A percentile compares a stretch with the other conserved stretches of the same genome.
Evolutionary conservation across 306 rosid genomes (phyloP).

Genomic region (Corylus avellana): DNA sequence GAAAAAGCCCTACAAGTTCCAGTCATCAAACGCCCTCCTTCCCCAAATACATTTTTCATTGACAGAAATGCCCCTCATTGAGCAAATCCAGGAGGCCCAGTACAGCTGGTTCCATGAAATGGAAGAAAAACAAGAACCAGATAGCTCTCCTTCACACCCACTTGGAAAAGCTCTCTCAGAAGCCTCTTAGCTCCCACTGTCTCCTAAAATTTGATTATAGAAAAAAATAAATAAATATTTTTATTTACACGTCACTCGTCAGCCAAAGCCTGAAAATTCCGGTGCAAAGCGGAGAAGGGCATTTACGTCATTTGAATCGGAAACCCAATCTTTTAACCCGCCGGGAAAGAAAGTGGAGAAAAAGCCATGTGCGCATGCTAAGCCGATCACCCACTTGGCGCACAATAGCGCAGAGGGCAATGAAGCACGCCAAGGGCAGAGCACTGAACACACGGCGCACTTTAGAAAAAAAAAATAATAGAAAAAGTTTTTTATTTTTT

Average conservation of each 20-base stretch:
- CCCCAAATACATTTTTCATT: conserved; percentile 14
- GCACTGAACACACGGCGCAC: conserved; percentile 21
- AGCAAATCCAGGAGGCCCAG: conserved; percentile 16
- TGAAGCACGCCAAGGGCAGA: not conserved
- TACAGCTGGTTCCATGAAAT: conserved; percentile 32
- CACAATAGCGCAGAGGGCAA: conserved; percentile 7
- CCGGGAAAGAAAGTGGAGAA: not conserved
- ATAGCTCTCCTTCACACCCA: not conserved
- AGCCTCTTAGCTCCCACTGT: conserved; percentile 16
- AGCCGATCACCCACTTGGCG: not conserved
- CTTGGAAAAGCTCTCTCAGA: conserved; percentile 3
- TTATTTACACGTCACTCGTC: conserved; percentile 11
- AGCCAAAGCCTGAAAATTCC: conserved; percentile 28
- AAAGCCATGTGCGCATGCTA: not conserved
- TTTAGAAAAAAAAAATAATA: conserved; percentile 24
- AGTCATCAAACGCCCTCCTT: not conserved
- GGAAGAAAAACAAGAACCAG: conserved; percentile 24
- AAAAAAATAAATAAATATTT: not conserved
- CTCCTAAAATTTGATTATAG: not conserved
- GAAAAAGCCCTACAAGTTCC: conserved; percentile 1
- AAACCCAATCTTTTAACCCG: not conserved
- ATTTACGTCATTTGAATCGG: conserved; percentile 41
- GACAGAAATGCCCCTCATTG: conserved; percentile 40
- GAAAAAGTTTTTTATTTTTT: not conserved
- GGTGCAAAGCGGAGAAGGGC: conserved; percentile 28